Evolutionary conservation across 1,284 basidiomycete genomes (phyloP).

Genomic region (Neonothopanus nambi): DNA sequence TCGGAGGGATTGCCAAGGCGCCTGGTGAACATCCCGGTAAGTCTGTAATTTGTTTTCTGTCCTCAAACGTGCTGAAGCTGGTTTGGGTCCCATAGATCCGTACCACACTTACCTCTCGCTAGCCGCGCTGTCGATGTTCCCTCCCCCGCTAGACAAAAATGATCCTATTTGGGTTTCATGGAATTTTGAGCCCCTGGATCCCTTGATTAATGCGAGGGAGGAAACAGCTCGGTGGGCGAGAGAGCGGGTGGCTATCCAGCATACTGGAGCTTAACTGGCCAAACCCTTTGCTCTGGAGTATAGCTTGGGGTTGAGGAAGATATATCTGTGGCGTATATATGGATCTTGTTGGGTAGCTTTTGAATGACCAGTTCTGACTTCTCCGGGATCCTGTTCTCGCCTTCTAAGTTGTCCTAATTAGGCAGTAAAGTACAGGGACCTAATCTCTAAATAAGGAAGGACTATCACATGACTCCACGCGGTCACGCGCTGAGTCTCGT

Average conservation of each 20-base stretch:
- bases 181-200: constrained; percentile 61
- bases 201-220: constrained; percentile 67
- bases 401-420: too few relatives aligned
- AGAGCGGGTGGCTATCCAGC: constrained; percentile 38
- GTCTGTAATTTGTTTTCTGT: constrained; percentile 19
- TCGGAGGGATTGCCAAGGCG: constrained; percentile 83
- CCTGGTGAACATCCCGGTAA: constrained; percentile 77
- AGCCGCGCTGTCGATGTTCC: constrained; percentile 74
- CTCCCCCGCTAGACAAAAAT: constrained; percentile 36
- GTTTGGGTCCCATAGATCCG: constrained; percentile 57
- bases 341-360: too few relatives aligned
- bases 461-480: too few relatives aligned
- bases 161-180: constrained; percentile 41
- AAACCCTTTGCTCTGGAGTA: too few relatives aligned
- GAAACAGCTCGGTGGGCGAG: constrained; percentile 68
- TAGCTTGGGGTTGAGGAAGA: too few relatives aligned
- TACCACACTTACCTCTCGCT: constrained; percentile 90
- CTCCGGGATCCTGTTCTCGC: too few relatives aligned
- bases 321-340: too few relatives aligned
- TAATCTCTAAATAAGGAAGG: too few relatives aligned
- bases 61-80: neutral
- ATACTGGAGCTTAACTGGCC: too few relatives aligned
- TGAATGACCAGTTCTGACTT: too few relatives aligned
- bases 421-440: too few relatives aligned
- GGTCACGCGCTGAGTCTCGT: too few relatives aligned